A percentile compares a stretch with the other conserved stretches of the same genome.
Conservation (phyloP, 2,329 filamentous ascomycete species). For the Trichoderma arundinaceum region DNA sequence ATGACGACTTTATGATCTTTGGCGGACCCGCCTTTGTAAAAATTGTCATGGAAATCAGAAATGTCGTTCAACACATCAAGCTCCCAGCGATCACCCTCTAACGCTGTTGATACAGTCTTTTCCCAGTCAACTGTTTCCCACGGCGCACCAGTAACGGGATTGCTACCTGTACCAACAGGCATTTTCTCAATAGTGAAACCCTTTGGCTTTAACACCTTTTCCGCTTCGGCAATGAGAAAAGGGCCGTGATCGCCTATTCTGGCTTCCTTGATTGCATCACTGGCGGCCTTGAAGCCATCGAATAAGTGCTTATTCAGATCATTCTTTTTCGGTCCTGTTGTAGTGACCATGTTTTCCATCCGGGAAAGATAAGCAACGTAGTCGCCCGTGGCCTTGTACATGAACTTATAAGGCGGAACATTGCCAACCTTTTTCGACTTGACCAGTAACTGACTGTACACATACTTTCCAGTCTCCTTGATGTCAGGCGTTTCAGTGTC, state of each 20-base stretch:
- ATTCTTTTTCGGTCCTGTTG: no score
- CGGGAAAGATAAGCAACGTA: background rate
- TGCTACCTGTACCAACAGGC: no score
- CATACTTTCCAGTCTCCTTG: background rate
- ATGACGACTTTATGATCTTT: no score
- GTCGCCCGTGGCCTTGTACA: background rate
- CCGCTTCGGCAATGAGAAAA: background rate
- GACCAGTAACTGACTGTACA: background rate
- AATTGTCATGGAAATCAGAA: no score
- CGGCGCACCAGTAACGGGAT: no score
- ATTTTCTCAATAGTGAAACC: no score
- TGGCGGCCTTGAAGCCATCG: background rate
- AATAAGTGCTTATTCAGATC: no score
- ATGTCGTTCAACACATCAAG: no score
- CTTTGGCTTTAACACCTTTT: background rate
- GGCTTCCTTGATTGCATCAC: background rate
- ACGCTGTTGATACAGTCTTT: no score
- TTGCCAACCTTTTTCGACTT: background rate
- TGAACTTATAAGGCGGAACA: background rate
- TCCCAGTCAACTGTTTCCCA: no score
- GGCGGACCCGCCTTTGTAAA: no score
- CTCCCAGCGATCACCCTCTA: no score
- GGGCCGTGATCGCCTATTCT: conserved; percentile 14
- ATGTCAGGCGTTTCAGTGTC: background rate
- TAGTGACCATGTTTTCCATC: background rate